These are phyloP conservation scores for Ajuga chamaepitys DNA, from an alignment of 257 asterid species.

Conservation along the genomic window DNA sequence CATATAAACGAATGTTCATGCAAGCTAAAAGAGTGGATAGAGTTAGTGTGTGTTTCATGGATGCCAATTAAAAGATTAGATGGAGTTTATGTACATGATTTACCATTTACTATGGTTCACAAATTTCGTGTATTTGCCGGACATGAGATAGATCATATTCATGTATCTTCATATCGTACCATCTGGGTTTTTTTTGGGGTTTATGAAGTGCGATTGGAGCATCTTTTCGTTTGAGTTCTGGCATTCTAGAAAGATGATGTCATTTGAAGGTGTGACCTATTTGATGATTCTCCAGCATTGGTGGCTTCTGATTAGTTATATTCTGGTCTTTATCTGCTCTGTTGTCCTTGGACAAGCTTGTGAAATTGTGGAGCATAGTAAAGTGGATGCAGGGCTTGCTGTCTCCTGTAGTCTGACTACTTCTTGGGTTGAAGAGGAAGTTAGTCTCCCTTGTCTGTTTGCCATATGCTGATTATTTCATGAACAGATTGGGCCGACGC, in stretches of 20 bases:
- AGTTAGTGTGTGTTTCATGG: too few relatives aligned
- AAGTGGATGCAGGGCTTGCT: neutral
- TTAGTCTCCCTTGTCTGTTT: neutral
- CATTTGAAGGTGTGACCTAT: constrained; percentile 14
- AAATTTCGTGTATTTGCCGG: constrained; percentile 1
- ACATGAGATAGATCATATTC: neutral
- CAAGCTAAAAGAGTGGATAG: neutral
- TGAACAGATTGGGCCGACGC: neutral
- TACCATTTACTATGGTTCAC: constrained; percentile 1
- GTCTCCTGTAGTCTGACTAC: neutral
- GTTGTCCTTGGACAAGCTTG: constrained; percentile 4
- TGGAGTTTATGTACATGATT: neutral
- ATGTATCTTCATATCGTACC: neutral
- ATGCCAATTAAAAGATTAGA: too few relatives aligned
- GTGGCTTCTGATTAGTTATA: constrained; percentile 3
- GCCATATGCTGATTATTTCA: neutral
- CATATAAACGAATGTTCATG: constrained; percentile 8
- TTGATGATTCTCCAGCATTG: constrained; percentile 8
- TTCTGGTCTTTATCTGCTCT: neutral
- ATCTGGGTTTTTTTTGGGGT: constrained; percentile 4
- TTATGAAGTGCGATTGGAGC: constrained; percentile 2
- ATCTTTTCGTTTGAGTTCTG: constrained; percentile 8
- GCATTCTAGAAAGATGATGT: neutral
- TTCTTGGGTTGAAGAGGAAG: neutral
- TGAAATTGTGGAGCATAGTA: neutral